These are phyloP conservation scores for Nannochloris sp. DNA, from an alignment of 139 green algal species.

Conservation along the genomic window DNA sequence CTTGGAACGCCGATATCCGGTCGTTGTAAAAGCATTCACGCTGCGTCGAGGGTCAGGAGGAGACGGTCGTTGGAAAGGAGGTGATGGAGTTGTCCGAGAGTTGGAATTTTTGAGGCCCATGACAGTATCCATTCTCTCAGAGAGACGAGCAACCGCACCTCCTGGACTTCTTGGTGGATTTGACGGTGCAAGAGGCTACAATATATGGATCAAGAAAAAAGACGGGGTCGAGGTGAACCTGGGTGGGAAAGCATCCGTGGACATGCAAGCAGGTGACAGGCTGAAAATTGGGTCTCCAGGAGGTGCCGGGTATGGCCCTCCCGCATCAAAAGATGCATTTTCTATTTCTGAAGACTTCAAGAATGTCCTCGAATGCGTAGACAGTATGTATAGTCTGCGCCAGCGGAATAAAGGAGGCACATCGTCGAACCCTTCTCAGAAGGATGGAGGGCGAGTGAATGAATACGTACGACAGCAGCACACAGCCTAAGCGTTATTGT, in stretches of 20 bases:
- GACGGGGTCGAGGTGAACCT: constrained; percentile 53
- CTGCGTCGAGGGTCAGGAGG: constrained; percentile 76
- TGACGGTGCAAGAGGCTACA: constrained; percentile 49
- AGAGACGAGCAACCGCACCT: constrained; percentile 63
- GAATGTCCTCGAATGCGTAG: neutral
- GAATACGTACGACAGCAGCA: no score
- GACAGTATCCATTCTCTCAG: constrained; percentile 74
- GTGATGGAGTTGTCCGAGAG: constrained; percentile 83
- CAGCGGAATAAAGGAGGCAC: neutral
- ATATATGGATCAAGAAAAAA: constrained; percentile 54
- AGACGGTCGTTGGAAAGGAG: constrained; percentile 59
- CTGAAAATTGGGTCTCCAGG: constrained; percentile 67
- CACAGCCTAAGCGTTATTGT: no score
- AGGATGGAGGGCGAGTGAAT: no score
- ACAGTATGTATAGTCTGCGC: neutral
- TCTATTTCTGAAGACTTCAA: neutral
- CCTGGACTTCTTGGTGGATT: constrained; percentile 74
- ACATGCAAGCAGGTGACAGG: constrained; percentile 34
- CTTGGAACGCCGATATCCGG: constrained; percentile 81
- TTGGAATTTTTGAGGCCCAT: constrained; percentile 82
- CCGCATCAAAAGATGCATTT: neutral
- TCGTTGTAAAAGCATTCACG: constrained; percentile 76
- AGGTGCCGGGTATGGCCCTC: constrained; percentile 51
- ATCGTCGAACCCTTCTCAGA: no score
- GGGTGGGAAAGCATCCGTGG: constrained; percentile 66